Percentiles rank a stretch among this genome's conserved stretches.
These are phyloP conservation scores for Fragilaria radians DNA, from an alignment of 108 stramenopile genomes.

Conservation along the genomic window DNA sequence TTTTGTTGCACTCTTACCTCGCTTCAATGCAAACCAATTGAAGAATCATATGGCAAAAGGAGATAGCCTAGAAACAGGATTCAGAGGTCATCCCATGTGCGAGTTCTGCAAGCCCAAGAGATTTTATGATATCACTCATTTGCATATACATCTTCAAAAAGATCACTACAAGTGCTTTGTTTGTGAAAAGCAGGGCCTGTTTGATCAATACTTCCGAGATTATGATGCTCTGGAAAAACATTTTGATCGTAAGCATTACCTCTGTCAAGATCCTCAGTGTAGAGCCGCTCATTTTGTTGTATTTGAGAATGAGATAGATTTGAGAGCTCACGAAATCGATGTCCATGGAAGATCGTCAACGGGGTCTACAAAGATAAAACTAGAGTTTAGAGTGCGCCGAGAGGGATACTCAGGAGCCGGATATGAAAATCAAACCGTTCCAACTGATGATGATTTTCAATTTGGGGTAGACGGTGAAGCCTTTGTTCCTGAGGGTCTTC, in stretches of 20 bases:
- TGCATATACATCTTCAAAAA: slow-evolving; percentile 82
- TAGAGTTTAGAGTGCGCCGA: slow-evolving; percentile 71
- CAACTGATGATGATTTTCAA: slow-evolving; percentile 53
- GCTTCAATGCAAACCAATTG: slow-evolving; percentile 64
- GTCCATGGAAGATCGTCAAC: slow-evolving; percentile 55
- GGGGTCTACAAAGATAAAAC: slow-evolving; percentile 67
- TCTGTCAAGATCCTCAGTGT: slow-evolving; percentile 74
- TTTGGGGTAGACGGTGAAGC: slow-evolving; percentile 79
- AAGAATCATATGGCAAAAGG: slow-evolving; percentile 62
- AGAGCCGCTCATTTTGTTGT: slow-evolving; percentile 75
- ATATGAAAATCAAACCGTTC: slow-evolving; percentile 23
- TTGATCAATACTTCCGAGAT: slow-evolving; percentile 82
- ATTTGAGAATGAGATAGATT: slow-evolving; percentile 80
- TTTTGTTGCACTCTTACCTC: slow-evolving; percentile 55
- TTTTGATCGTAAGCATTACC: slow-evolving; percentile 79
- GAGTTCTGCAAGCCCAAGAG: slow-evolving; percentile 77
- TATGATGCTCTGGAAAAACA: slow-evolving; percentile 64
- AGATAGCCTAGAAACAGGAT: slow-evolving; percentile 59
- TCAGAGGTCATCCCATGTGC: slow-evolving; percentile 78
- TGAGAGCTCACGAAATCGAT: slow-evolving; percentile 52
- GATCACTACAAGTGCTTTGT: slow-evolving; percentile 89
- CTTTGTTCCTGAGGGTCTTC: slow-evolving; percentile 69
- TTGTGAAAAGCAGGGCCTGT: slow-evolving; percentile 64
- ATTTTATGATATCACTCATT: slow-evolving; percentile 68
- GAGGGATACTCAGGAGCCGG: slow-evolving; percentile 30